Evolutionary conservation across 805 yeast species (phyloP), one percentile per base, ranked within the genome.

Genomic region (Schizosaccharomyces octosporus): DNA sequence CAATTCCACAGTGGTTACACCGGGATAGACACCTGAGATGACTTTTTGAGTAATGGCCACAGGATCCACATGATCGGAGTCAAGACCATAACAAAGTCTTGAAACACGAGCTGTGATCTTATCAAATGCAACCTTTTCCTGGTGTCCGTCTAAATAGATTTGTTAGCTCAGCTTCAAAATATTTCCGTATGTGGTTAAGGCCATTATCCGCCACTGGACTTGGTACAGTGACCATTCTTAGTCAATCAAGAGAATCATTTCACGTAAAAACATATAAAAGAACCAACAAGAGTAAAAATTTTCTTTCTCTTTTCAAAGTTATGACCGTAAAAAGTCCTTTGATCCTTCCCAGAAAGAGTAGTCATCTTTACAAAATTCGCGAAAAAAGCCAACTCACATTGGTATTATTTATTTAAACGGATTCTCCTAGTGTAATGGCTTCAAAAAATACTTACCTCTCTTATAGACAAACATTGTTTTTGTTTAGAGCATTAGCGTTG

Each of bases 11-110:
- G 97, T 93, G 69, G 90, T 88, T 61, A 93, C 98, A 69, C 97
- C 97, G 69, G 87, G 94, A 72, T 90, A 93, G 62, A 93, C 96
- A 71, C 98, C 98, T 15, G 93, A 80, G 65, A 88, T 89, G 67
- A 90, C 94, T 70, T 95, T 80, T 73, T 93, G 97, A 27, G 98
- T 90, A 73, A 93, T 88, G 66, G 93, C 86, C 62, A 86, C 95
- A 45, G 97, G 89, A 70, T 93, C 97, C 63, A 93, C 89, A 72
- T 88, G 96, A 59, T 79, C 79, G 48, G 95, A 78, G 71, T 90
- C 96, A 67, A 93, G 79, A 61, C 97, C 97, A 70, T 93, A 90
- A 68, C 97, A 89, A 64, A 93, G 80, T 69, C 96, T 85, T 66
- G 90, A 85, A 64, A 93, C 85, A 70, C 94, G 80, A 60, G 97